Evolutionary conservation across 208 protist genomes (phyloP), one percentile per base, ranked within the genome.

Genomic region (Acanthamoeba culbertsoni): DNA sequence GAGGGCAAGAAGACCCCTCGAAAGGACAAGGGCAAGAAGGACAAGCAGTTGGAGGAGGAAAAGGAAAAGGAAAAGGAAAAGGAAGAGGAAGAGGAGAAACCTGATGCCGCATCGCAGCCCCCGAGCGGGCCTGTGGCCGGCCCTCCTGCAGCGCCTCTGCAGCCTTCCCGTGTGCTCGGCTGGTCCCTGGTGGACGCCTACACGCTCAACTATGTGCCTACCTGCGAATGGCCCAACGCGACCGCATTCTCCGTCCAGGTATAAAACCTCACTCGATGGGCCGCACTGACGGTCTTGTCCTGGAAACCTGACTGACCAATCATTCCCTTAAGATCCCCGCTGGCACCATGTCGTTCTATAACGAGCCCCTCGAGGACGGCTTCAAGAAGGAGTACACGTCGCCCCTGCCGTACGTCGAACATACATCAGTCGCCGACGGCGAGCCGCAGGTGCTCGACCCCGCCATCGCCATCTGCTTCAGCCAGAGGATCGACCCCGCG

Each of bases 1-100:
- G 46, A 82, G 43, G 73, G 23, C 51, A 89, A 89, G 79, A 89
- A 89, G 79, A 89, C 79, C 20, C 79, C 79, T 2, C 79, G 79
- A n/a, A 35, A 7, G 5, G 65, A 23, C 12, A 86, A 86, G 77
- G 73, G 18, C 75, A 57, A 31, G 1, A 65, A 89, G 79, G 14
- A 65, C 33, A 42, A 89, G 51, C 31, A 7, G 6, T 10, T 18
- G 8, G 35, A 62, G 31, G 2, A 40, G 31, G 14, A 51, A 82
- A 23, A 62, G 4, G 71, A 82, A 16, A 86, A 57, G 2, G 73
- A 40, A 26, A 77, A 77, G 14, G 68, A 86, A 28, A 57, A 14
- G 8, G 45, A 42, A 42, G 55, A 14, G 7, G 79, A 57, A 12
- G 79, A 55, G 1, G 51, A 31, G 20, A 51, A 89, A 46, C 42